A percentile compares a stretch with the other conserved stretches of the same genome.
Conservation (phyloP, 768 basidiomycete species). For the Russula dissimulans region DNA sequence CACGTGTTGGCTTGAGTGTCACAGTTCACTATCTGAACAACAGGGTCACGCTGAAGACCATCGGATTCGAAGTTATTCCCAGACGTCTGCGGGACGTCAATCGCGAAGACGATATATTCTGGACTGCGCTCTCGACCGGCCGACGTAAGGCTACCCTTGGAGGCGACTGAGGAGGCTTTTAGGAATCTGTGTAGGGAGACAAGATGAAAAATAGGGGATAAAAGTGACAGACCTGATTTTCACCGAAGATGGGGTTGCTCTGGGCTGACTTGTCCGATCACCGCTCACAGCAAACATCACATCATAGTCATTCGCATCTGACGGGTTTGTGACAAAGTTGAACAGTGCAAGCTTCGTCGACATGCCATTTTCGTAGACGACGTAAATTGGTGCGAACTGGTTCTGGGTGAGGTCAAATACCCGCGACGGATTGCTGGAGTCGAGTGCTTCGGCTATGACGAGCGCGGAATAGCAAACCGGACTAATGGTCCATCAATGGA, state of each 20-base stretch:
- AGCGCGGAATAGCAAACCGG: constrained; percentile 67
- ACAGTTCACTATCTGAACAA: constrained; percentile 53
- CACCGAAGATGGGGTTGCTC: constrained; percentile 36
- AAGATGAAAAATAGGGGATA: background rate
- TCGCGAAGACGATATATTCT: background rate
- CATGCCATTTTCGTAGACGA: constrained; percentile 61
- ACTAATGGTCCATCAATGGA: constrained; percentile 65
- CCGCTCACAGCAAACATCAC: constrained; percentile 42
- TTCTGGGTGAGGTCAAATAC: constrained; percentile 58
- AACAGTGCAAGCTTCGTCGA: constrained; percentile 57
- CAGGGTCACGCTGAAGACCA: constrained; percentile 47
- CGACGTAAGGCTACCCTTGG: constrained; percentile 65
- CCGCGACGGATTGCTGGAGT: constrained; percentile 52
- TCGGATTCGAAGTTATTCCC: constrained; percentile 55
- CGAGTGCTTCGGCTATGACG: constrained; percentile 60
- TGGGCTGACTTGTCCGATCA: constrained; percentile 32
- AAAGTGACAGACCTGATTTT: constrained; percentile 40
- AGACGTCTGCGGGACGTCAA: constrained; percentile 37
- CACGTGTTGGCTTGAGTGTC: constrained; percentile 45
- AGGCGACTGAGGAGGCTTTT: constrained; percentile 43
- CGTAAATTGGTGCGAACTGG: constrained; percentile 51
- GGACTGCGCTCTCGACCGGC: constrained; percentile 50
- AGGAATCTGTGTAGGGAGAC: constrained; percentile 41
- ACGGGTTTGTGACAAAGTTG: constrained; percentile 60
- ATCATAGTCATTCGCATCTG: constrained; percentile 45